These are phyloP conservation scores for Solanum virginianum DNA, from an alignment of 257 asterid species.

Conservation along the genomic window DNA sequence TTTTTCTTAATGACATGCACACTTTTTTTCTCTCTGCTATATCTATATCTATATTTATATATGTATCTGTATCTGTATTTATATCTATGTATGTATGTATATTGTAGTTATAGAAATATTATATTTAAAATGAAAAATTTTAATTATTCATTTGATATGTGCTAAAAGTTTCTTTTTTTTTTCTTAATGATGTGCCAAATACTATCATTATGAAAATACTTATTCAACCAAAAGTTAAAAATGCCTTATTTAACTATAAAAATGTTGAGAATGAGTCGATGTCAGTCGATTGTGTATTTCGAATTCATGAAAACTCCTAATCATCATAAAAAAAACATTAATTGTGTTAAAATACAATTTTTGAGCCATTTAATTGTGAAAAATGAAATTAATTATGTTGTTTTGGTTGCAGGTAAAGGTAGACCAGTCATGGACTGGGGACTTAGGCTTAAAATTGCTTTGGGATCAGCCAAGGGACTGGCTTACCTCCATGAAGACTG, in stretches of 20 bases:
- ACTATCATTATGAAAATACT: background rate
- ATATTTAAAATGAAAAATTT: background rate
- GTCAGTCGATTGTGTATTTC: too few relatives aligned
- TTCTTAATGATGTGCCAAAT: background rate
- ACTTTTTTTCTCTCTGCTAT: too few relatives aligned
- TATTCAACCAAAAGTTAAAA: background rate
- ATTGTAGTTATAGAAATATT: background rate
- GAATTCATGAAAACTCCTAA: background rate
- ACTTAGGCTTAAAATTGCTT: slow-evolving; percentile 67
- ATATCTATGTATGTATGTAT: background rate
- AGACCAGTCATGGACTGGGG: slow-evolving; percentile 68
- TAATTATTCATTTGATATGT: background rate
- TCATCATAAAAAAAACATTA: background rate
- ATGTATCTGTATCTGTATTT: too few relatives aligned
- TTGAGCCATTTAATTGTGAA: background rate
- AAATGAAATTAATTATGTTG: background rate
- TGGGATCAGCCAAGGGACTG: slow-evolving; percentile 89
- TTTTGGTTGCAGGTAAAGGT: slow-evolving; percentile 42
- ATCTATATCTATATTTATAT: too few relatives aligned
- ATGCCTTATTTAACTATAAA: background rate
- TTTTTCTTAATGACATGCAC: background rate
- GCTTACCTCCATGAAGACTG: slow-evolving; percentile 93
- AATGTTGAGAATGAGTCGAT: background rate
- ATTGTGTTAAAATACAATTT: background rate
- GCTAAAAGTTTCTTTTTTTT: background rate